Conservation (phyloP, 164 flowering plant species). For the Amborella trichopoda region DNA sequence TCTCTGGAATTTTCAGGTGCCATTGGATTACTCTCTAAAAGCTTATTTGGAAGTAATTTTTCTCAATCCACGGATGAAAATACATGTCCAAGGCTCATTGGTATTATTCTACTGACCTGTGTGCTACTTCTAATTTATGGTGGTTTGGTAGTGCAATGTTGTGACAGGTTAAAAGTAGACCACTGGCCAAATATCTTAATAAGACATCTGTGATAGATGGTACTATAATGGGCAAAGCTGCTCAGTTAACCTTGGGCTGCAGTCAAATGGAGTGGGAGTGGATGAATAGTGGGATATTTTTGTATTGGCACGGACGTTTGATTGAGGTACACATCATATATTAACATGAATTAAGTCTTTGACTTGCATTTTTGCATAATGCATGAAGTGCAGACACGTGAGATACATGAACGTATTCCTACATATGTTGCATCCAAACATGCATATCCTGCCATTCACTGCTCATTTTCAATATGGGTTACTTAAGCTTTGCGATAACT, state of each 20-base stretch:
- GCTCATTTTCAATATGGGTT: too few relatives aligned
- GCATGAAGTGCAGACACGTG: too few relatives aligned
- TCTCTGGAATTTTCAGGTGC: constrained; percentile 23
- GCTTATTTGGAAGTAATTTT: constrained; percentile 51
- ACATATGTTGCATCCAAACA: neutral
- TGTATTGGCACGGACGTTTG: constrained; percentile 63
- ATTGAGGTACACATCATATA: constrained; percentile 34
- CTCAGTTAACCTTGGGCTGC: constrained; percentile 38
- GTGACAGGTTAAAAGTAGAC: constrained; percentile 42
- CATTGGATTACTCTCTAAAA: constrained; percentile 44
- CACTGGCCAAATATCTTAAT: constrained; percentile 37
- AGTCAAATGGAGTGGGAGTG: constrained; percentile 42
- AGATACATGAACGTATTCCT: neutral
- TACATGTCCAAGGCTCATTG: constrained; percentile 46
- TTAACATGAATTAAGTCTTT: neutral
- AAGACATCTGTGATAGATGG: constrained; percentile 23
- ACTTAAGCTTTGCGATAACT: too few relatives aligned
- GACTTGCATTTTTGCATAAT: too few relatives aligned
- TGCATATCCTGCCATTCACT: too few relatives aligned
- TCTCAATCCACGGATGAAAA: constrained; percentile 50
- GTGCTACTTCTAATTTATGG: neutral
- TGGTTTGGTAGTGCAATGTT: neutral
- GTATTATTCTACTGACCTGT: constrained; percentile 15
- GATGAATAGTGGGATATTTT: constrained; percentile 46
- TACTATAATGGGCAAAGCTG: constrained; percentile 24